phyloP scores from a whole-genome alignment of 441 rosid genomes.

The Breynia disticha region DNA sequence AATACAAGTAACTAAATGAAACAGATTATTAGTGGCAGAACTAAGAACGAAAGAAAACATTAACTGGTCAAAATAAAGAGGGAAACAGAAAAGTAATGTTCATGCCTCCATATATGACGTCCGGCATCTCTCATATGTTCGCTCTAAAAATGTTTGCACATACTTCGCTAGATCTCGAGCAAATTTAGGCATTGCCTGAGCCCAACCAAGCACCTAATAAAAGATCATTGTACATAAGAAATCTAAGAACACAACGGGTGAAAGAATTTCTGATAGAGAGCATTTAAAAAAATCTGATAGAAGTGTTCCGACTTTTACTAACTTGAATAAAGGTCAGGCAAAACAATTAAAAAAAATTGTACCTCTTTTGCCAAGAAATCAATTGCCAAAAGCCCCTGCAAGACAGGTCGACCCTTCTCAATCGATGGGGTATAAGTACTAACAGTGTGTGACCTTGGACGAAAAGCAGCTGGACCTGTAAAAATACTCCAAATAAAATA shows the following conservation, averaged over 20 bases:
- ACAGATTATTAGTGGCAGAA: background rate
- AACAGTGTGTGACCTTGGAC: constrained; percentile 70
- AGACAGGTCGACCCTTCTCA: constrained; percentile 96
- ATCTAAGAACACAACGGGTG: constrained; percentile 4
- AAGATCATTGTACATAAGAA: constrained; percentile 17
- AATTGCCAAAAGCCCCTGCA: constrained; percentile 93
- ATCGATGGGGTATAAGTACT: constrained; percentile 52
- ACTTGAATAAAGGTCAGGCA: background rate
- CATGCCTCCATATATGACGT: constrained; percentile 93
- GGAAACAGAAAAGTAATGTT: constrained; percentile 15
- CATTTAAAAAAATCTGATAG: background rate
- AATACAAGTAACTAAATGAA: background rate
- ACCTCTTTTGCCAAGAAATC: constrained; percentile 95
- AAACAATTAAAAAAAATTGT: constrained; percentile 21
- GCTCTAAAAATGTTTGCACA: constrained; percentile 96
- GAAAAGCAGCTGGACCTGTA: constrained; percentile 96
- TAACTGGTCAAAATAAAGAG: constrained; percentile 3
- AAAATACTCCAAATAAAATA: constrained; percentile 16
- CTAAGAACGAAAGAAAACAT: constrained; percentile 8
- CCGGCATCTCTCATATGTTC: constrained; percentile 94
- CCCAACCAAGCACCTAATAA: constrained; percentile 92
- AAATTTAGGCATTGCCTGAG: constrained; percentile 99
- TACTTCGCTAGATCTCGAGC: constrained; percentile 76
- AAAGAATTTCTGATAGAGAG: background rate
- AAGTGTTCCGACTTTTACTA: too few relatives aligned